Base-by-base conservation (phyloP, 805 yeast species). In the Lachancea waltii region DNA sequence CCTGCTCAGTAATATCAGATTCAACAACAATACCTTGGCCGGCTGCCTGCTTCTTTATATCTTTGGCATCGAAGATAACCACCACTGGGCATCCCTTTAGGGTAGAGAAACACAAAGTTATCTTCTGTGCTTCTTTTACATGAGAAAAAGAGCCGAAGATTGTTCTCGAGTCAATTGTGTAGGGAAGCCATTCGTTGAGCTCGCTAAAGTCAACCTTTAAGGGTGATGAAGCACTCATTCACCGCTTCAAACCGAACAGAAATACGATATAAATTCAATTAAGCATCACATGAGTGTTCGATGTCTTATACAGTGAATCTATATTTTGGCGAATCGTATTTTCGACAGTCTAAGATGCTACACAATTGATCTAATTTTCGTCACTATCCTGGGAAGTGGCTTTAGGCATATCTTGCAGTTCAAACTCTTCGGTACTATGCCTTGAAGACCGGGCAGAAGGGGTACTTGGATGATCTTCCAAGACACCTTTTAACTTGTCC, bases 401-500 rank as follows among this genome's bases (percentile, higher is more conserved):
- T 19, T 32, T 26, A 10, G 26, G 20, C 20, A 51, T 49, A 16
- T 54, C 65, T 19, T 57, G 49, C 50, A 64, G 42, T 34, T 64
- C 65, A 38, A 54, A 57, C 20, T 46, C 49, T 29, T 62, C 64
- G 16, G 19, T 5, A 27, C 36, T 20, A 25, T 26, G 17, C 28
- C 35, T 7, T 5, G 34, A 27, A n/a, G 22, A 28, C 26, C 9
- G 13, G 9, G 31, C 6, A 9, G 25, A 14, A 5, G 25, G 13
- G 10, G 30, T 14, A n/a, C 47, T 50, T 19, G 48, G 61, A 14
- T 76, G 81, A 28, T 79, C 84, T 10, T 73, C 46, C 15, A 84
- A 62, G 38, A 79, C 56, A 38, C 76, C 79, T 41, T 77, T 74
- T 43, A 84, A 56, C 50, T 74, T 77, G 33, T 68, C 72, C 50